Base-by-base conservation (phyloP, 768 basidiomycete species). In the Tulasnella sp. region DNA sequence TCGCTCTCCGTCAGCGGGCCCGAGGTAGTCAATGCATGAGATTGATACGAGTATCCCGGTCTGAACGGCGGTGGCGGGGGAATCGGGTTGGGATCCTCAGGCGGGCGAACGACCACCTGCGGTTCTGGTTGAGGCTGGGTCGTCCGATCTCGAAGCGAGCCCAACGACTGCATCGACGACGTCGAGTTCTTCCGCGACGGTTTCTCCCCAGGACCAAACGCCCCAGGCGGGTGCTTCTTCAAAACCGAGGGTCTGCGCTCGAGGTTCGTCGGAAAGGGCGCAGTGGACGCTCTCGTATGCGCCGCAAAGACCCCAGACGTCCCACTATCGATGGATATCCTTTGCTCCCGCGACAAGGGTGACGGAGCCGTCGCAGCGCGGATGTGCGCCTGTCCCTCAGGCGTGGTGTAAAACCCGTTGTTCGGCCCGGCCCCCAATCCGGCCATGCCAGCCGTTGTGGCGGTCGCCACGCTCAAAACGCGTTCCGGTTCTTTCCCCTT, bases 321-420 rank as follows among this genome's bases (percentile, higher is more conserved):
- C 62, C 36, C 62, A 36, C 46, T 58, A 8, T 76, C 75, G 31
- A 36, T 76, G 24, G 46, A 48, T 3, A 38, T n/a, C 12, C 36
- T 9, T 24, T 24, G 19, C 16, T 77, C 76, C 14, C 27, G 2
- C 3, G 39, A 40, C 2, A 74, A 21, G 1, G 73, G 73, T 21
- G 76, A 77, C 58, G 76, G 76, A 21, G 48, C 52, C 31, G 76
- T 77, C 3, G 76, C 76, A 39, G 76, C 76, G 27, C 48, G 46
- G 52, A 71, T 71, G 56, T 77, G 76, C 52, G 38, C 39, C 12
- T 77, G 56, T 10, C 76, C 76, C 39, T 77, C 56, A 40, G 56
- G 40, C 58, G 58, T 40, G 46, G 76, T 27, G 40, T 58, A 68
- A 34, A 36, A 52, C 56, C 48, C 76, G 56, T 40, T 62, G 16